These are phyloP conservation scores for Fusarium algeriense DNA, from an alignment of 2,329 filamentous ascomycete species.

Conservation along the genomic window DNA sequence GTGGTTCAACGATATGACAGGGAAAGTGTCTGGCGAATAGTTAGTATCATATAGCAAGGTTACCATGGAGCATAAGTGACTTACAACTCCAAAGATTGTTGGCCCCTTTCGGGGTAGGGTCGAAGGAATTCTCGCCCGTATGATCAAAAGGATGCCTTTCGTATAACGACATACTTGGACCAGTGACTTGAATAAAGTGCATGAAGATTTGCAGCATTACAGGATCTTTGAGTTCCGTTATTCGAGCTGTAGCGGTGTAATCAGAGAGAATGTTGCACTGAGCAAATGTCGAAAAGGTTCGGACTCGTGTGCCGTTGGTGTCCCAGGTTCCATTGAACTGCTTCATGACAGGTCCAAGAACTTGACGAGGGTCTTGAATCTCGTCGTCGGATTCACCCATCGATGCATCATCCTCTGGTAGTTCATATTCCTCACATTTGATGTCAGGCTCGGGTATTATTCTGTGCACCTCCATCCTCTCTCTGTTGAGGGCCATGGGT, in stretches of 20 bases:
- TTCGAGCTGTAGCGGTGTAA: slow-evolving; percentile 73
- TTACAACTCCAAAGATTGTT: slow-evolving; percentile 74
- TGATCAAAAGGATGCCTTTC: slow-evolving; percentile 85
- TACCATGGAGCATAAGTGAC: slow-evolving; percentile 42
- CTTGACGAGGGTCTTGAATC: slow-evolving; percentile 53
- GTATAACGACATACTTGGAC: slow-evolving; percentile 86
- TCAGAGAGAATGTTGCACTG: slow-evolving; percentile 68
- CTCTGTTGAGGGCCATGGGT: slow-evolving; percentile 16
- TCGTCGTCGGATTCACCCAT: slow-evolving; percentile 73
- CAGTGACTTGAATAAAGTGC: slow-evolving; percentile 92
- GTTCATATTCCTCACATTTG: slow-evolving; percentile 50
- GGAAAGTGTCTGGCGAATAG: slow-evolving; percentile 74
- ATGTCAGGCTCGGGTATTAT: slow-evolving; percentile 25
- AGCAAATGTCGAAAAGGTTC: slow-evolving; percentile 63
- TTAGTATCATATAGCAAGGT: slow-evolving; percentile 36
- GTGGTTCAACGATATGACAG: slow-evolving; percentile 83
- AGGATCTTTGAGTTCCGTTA: slow-evolving; percentile 82
- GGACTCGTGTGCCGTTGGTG: slow-evolving; percentile 57
- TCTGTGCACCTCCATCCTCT: slow-evolving; percentile 16
- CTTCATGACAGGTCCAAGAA: slow-evolving; percentile 52
- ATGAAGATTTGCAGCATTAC: slow-evolving; percentile 87
- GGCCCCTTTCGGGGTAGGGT: slow-evolving; percentile 71
- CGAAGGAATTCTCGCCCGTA: slow-evolving; percentile 67
- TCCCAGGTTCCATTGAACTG: slow-evolving; percentile 50
- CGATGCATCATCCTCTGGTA: slow-evolving; percentile 69